Base-by-base conservation (phyloP, 2,329 filamentous ascomycete genomes). In the Trichothecium sympodiale region DNA sequence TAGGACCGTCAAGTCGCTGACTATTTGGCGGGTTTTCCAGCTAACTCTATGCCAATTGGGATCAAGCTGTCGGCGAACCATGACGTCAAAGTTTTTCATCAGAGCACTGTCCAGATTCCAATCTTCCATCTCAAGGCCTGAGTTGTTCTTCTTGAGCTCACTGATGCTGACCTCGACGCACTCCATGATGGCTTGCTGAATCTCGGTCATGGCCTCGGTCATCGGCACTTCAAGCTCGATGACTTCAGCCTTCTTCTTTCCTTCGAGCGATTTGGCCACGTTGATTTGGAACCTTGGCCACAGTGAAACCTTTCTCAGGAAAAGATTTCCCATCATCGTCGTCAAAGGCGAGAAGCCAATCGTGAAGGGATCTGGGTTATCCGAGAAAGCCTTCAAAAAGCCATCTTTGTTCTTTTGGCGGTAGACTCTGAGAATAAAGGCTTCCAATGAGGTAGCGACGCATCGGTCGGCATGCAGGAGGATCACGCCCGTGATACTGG, bases 31-130 rank as follows among this genome's bases (percentile, higher is more conserved):
- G 3, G 89, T 96, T 58, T 91, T 87, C 70, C 84, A 94, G 55
- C 83, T 95, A 35, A 94, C 84, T 36, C 91, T 77, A 62, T 98
- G 91, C 91, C 91, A 98, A 39, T 96, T 88, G 4, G 89, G 88
- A 51, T 96, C 88, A 14, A 98, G 65, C 56, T 98, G 91, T 39
- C 88, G 74, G 42, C 89, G 74, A 34, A 98, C 78, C 37, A 88
- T 81, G 41, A 83, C 67, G 54, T 96, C 91, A 55, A 98, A 98
- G 49, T 87, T 94, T 51, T 82, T 84, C 45, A 95, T 82, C 41
- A 96, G 62, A 26, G 89, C 89, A 51, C 84, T 95, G 56, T 96
- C 89, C 14, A 94, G 67, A 34, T 86, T 95, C 89, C 89, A 96
- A 51, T 95, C 88, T 40, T 93, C 88, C 77, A 96, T 88, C 47